A percentile compares a stretch with the other conserved stretches of the same genome.
phyloP scores from a whole-genome alignment of 305 asterid species.

The Fraxinus sp. region DNA sequence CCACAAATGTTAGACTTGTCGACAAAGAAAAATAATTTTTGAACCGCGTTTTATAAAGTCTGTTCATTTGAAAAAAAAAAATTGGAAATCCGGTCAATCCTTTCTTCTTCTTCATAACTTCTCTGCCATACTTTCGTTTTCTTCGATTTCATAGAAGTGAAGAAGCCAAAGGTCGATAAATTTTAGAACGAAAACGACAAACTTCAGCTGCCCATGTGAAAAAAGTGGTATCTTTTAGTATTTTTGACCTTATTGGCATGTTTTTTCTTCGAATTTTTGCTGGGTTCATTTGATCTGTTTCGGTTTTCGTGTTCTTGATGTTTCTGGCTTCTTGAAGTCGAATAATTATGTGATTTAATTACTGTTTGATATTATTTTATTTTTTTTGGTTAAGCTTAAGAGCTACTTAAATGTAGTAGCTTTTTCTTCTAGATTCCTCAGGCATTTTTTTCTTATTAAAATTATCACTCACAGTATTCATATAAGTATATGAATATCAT shows the following conservation, averaged over 20 bases:
- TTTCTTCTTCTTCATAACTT: not conserved
- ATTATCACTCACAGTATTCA: too few relatives aligned
- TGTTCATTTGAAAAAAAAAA: not conserved
- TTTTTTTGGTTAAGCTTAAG: too few relatives aligned
- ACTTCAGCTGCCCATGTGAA: not conserved
- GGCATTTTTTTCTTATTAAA: too few relatives aligned
- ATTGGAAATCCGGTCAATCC: not conserved
- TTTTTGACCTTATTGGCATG: not conserved
- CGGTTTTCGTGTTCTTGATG: not conserved
- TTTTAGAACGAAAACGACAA: not conserved
- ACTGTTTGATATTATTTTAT: too few relatives aligned
- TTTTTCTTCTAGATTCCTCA: too few relatives aligned
- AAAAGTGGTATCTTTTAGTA: too few relatives aligned
- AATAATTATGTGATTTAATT: not conserved
- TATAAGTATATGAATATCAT: too few relatives aligned
- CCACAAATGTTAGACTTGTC: too few relatives aligned
- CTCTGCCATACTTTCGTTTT: not conserved
- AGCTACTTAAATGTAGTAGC: too few relatives aligned
- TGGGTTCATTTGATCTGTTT: not conserved
- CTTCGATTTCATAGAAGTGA: not conserved
- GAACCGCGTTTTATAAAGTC: not conserved
- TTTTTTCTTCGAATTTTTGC: not conserved
- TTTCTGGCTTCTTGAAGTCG: not conserved
- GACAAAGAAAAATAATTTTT: not conserved
- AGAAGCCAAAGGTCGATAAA: not conserved